phyloP scores from a whole-genome alignment of 2,329 filamentous ascomycete species.

The Ophiocordyceps sinensis region DNA sequence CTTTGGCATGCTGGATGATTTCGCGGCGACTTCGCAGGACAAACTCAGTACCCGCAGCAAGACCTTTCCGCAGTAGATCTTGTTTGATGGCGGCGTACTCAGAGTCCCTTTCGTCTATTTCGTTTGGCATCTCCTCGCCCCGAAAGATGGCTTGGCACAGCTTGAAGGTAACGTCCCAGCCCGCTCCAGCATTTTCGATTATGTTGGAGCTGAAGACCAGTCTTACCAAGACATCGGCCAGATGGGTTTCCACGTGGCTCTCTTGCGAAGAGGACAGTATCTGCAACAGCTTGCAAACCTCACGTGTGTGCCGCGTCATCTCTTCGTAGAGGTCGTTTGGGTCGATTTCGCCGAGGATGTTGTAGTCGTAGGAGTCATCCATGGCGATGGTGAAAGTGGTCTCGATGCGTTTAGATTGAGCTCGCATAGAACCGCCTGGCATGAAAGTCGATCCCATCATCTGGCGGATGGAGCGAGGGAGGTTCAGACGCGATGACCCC shows the following conservation, averaged over 20 bases:
- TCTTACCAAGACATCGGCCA: not conserved
- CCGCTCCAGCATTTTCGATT: not conserved
- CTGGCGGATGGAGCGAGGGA: too few species aligned
- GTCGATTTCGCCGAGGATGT: too few species aligned
- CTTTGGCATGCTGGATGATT: constrained; percentile 5
- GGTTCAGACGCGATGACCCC: too few species aligned
- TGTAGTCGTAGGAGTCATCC: too few species aligned
- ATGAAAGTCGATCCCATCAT: too few species aligned
- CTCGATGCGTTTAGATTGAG: too few species aligned
- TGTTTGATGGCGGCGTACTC: not conserved
- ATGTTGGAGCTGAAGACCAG: not conserved
- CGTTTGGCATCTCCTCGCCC: not conserved
- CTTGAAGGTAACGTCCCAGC: not conserved
- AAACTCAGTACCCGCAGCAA: not conserved
- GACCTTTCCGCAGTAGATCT: not conserved
- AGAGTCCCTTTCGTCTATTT: not conserved
- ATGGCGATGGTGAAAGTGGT: too few species aligned
- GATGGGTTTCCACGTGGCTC: not conserved
- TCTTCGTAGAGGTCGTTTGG: too few species aligned
- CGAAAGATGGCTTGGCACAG: not conserved
- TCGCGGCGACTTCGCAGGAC: constrained; percentile 1
- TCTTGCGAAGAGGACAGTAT: not conserved
- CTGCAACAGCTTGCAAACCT: not conserved
- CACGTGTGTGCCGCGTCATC: too few species aligned
- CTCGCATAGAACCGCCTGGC: too few species aligned